Percentiles rank a stretch among this genome's conserved stretches.
Conservation (phyloP, 768 basidiomycete genomes). For the Amanita exitialis region DNA sequence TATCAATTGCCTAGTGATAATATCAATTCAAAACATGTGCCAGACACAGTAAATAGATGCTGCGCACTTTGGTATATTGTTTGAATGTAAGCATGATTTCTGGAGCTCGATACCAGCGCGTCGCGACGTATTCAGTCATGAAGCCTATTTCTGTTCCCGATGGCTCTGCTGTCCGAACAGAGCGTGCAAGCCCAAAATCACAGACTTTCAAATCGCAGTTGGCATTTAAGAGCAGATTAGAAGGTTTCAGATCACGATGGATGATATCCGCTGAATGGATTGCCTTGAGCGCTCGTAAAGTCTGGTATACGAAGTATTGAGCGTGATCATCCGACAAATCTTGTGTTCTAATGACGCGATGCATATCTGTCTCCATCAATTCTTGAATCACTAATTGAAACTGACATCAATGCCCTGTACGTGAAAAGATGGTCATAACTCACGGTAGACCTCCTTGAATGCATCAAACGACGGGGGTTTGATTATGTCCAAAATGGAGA, state of each 20-base stretch:
- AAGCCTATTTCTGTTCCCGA: conserved; percentile 79
- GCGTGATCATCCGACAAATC: conserved; percentile 94
- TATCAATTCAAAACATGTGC: conserved; percentile 4
- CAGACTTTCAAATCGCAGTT: conserved; percentile 94
- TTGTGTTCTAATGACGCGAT: conserved; percentile 92
- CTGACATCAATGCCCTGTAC: background rate
- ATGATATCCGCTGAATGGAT: conserved; percentile 95
- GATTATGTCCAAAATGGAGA: conserved; percentile 84
- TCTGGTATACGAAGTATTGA: conserved; percentile 91
- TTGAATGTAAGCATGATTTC: conserved; percentile 99
- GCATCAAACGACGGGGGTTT: conserved; percentile 70
- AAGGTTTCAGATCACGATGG: conserved; percentile 94
- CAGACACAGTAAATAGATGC: conserved; percentile 10
- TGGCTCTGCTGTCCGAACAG: conserved; percentile 77
- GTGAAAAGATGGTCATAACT: conserved; percentile 15
- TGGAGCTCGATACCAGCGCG: conserved; percentile 97
- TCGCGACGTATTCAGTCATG: conserved; percentile 98
- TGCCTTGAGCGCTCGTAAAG: conserved; percentile 90
- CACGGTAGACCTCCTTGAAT: conserved; percentile 81
- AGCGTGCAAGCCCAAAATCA: conserved; percentile 94
- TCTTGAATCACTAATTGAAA: conserved; percentile 67
- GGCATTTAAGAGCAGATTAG: conserved; percentile 93
- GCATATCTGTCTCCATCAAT: conserved; percentile 94
- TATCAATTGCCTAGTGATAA: conserved; percentile 58
- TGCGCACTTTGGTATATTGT: conserved; percentile 82